Conservation (phyloP, 805 yeast genomes). For the Yamadazyma olivae region DNA sequence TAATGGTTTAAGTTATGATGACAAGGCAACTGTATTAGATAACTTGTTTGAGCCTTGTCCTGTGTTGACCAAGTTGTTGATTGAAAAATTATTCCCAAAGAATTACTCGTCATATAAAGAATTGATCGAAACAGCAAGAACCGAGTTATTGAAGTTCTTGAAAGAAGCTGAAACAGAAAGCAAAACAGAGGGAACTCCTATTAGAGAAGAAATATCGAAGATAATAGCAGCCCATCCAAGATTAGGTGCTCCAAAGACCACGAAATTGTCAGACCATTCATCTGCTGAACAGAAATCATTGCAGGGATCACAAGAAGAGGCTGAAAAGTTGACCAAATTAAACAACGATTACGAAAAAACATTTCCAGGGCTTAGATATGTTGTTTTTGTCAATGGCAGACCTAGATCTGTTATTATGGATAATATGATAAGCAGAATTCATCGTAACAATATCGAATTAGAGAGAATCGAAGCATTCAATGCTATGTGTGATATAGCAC, state of each 20-base stretch:
- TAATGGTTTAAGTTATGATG: neutral
- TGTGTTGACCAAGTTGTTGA: conserved; percentile 34
- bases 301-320: conserved; percentile 46
- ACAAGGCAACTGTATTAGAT: conserved; percentile 32
- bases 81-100: conserved; percentile 24
- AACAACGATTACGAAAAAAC: conserved; percentile 61
- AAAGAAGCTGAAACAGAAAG: conserved; percentile 18
- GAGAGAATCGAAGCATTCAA: conserved; percentile 70
- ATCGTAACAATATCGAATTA: conserved; percentile 44
- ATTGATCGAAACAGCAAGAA: conserved; percentile 47
- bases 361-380: conserved; percentile 73
- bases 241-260: conserved; percentile 58
- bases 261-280: conserved; percentile 61
- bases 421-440: conserved; percentile 58
- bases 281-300: conserved; percentile 68
- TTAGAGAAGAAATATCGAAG: conserved; percentile 30
- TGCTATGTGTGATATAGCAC: conserved; percentile 92
- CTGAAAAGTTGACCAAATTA: conserved; percentile 45
- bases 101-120: conserved; percentile 20
- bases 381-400: conserved; percentile 87
- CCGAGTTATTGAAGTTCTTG: conserved; percentile 30
- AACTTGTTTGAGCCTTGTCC: conserved; percentile 67
- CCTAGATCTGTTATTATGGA: conserved; percentile 61
- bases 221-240: conserved; percentile 93
- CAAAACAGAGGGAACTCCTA: conserved; percentile 12